Evolutionary conservation across 2,329 filamentous ascomycete species (phyloP).

Genomic region (Verticillium albo-atrum): DNA sequence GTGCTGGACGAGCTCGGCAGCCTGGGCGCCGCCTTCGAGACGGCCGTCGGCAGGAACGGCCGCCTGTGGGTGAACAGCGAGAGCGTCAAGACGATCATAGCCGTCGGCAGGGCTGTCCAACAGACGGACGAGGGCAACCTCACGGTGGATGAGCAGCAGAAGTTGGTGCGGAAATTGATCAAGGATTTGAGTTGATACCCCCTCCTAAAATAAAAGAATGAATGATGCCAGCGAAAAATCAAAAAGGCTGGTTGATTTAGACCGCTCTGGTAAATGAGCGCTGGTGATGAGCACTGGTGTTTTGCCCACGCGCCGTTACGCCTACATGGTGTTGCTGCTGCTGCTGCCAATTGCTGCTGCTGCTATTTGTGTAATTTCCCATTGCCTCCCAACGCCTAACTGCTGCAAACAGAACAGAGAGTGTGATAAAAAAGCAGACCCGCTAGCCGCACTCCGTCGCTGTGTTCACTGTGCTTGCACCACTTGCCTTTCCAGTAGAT

Average conservation of each 20-base stretch:
- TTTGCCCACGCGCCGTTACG: slow-evolving; percentile 8
- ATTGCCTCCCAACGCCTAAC: slow-evolving; percentile 6
- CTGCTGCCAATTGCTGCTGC: not conserved
- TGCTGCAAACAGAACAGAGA: not conserved
- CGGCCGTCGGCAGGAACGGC: slow-evolving; percentile 89
- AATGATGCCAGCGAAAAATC: not conserved
- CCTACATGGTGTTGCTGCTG: not conserved
- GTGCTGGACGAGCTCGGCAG: slow-evolving; percentile 74
- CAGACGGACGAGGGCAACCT: slow-evolving; percentile 69
- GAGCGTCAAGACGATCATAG: slow-evolving; percentile 65
- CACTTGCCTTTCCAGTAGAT: not conserved
- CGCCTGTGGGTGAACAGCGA: slow-evolving; percentile 87
- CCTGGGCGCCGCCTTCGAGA: slow-evolving; percentile 82
- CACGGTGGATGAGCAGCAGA: slow-evolving; percentile 63
- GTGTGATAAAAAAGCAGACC: not conserved
- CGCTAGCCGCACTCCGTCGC: not conserved
- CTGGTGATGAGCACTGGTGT: slow-evolving; percentile 4
- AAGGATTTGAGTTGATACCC: slow-evolving; percentile 48
- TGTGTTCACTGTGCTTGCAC: not conserved
- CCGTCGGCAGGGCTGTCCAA: slow-evolving; percentile 72
- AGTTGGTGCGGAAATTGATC: slow-evolving; percentile 62
- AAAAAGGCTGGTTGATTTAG: not conserved
- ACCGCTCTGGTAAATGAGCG: not conserved
- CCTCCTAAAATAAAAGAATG: no score
- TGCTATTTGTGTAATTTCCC: not conserved